Evolutionary conservation across 1,284 basidiomycete genomes (phyloP), one percentile per base, ranked within the genome.

Genomic region (Melanopsichium pennsylvanicum): DNA sequence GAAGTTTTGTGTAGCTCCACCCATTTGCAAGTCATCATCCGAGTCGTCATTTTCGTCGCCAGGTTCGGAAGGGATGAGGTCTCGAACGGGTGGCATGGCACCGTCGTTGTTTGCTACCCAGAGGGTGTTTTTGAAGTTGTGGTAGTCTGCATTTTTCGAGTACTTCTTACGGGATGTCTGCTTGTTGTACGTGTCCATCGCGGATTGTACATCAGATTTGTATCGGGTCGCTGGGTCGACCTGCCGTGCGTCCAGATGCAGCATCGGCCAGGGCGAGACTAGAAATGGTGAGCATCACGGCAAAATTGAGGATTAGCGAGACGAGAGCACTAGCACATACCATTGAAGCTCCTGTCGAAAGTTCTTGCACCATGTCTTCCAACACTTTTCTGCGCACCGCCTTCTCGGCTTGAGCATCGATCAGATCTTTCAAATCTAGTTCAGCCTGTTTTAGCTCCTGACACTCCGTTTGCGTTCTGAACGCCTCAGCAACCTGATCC

Each of bases 141-240:
- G 42, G 22, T 74, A 78, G 37, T 39, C 45, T 3, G 60, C 8
- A 16, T 74, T 56, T 29, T 58, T 47, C 19, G 61, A 56, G 43
- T 78, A 78, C 25, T 64, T 66, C 23, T 72, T 61, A 1, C 75
- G 44, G n/a, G 63, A 40, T 1, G 72, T 77, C 26, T 64, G 70
- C 23, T 58, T 55, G 33, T 39, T 44, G 38, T 76, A 72, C 12
- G 40, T 29, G 19, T 58, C 52, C 27, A 64, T 16, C 5, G 35
- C 49, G 5, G 19, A 31, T 6, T 48, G 42, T 5, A 69, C 56
- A 9, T 36, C 44, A 13, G 50, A 21, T n/a, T 50, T 49, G 37
- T 75, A 75, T 4, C 31, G 23, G 12, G 54, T 44, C 9, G 46
- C 51, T 7, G 62, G 43, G 7, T 69, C 47, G 1, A 37, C 32